Base-by-base conservation (phyloP, 2,329 filamentous ascomycete genomes). In the Pseudopithomyces maydicus region DNA sequence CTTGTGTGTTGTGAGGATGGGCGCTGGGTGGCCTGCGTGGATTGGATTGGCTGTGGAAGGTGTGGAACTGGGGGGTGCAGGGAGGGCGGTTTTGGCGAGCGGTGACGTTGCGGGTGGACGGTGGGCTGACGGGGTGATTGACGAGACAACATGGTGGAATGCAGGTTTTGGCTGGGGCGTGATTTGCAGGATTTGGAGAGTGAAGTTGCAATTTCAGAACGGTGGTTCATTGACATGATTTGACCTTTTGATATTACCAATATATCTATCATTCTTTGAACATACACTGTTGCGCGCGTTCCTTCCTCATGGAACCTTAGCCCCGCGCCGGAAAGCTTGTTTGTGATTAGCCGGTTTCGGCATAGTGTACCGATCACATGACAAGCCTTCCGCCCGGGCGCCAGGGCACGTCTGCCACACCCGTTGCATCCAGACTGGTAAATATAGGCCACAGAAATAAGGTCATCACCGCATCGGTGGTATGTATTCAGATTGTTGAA, bases 241-340 rank as follows among this genome's bases (percentile, higher is more conserved):
- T 7, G 10, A 29, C 6, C 20, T 29, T 20, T 47, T 11, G 33
- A 19, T 41, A 11, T 35, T 17, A 19, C 1, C 39, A 20, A 14
- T 15, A 14, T 15, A 20, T 10, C 20, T 39, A 23, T 45, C 2
- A 48, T 55, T 61, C 62, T 59, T 55, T 56, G 45, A 50, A 52
- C 51, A 57, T 55, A 50, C 53, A 56, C 63, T 32, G 44, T 55
- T 36, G 41, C 55, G 55, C 52, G 54, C 55, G 53, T 51, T 45
- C 32, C 46, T 36, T 61, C 54, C 36, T 59, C 58, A 60, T 57
- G 57, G 39, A 56, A 47, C 56, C 57, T 63, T 72, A 69, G 65
- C 61, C 57, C 55, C 44, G 48, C 47, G 58, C 60, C 56, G 61
- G 64, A 67, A 72, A 69, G 70, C 68, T 72, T 71, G 57, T 64